Evolutionary conservation across 2,329 filamentous ascomycete genomes (phyloP).

Genomic region (Trichothecium roseum): DNA sequence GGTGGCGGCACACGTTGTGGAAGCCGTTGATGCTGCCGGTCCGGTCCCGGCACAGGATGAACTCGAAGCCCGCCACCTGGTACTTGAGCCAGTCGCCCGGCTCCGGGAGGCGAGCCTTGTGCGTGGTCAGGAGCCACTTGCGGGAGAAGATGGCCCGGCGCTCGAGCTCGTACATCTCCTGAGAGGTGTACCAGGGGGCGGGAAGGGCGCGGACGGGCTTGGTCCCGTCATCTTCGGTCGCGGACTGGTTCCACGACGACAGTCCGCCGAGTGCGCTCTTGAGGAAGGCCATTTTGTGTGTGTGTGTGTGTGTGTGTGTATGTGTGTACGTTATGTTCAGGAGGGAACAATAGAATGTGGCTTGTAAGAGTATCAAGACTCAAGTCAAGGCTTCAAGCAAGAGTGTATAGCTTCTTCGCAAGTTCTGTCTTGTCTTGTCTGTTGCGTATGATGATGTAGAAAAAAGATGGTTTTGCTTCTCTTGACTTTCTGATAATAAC

Average conservation of each 20-base stretch:
- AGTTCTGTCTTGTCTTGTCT: too few relatives aligned
- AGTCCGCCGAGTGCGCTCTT: conserved; percentile 22
- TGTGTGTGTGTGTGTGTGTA: background rate
- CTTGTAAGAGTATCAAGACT: too few relatives aligned
- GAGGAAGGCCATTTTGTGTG: conserved; percentile 11
- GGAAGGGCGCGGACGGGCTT: conserved; percentile 29
- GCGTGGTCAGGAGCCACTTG: conserved; percentile 44
- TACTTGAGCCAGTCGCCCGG: conserved; percentile 46
- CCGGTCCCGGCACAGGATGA: conserved; percentile 40
- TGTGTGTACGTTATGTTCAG: background rate
- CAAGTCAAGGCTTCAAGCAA: too few relatives aligned
- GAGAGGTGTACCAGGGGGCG: conserved; percentile 38
- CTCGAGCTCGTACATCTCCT: conserved; percentile 47
- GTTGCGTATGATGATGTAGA: too few relatives aligned
- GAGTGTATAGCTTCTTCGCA: too few relatives aligned
- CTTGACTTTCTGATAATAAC: too few relatives aligned
- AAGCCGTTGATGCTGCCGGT: conserved; percentile 44
- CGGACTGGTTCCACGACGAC: conserved; percentile 5
- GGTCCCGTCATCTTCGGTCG: conserved; percentile 13
- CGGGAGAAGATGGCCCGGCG: conserved; percentile 45
- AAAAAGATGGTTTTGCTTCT: too few relatives aligned
- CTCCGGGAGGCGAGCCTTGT: conserved; percentile 27
- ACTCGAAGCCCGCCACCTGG: conserved; percentile 42
- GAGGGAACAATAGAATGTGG: background rate
- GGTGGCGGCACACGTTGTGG: conserved; percentile 52